phyloP scores from a whole-genome alignment of 495 filamentous ascomycete species.

The Daldinia concentrica region DNA sequence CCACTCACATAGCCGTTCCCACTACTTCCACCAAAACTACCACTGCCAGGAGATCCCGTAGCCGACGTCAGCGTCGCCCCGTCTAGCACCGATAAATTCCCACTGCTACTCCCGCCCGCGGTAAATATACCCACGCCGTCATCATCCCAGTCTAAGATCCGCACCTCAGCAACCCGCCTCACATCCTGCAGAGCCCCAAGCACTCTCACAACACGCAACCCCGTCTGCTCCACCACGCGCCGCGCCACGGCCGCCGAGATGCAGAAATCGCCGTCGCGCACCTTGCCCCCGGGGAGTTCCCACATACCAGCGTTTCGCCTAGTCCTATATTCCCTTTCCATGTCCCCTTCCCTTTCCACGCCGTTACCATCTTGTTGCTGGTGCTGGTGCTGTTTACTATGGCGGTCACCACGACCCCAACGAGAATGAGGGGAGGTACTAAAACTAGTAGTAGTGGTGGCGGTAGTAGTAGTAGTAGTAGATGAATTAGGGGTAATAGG shows the following conservation, averaged over 20 bases:
- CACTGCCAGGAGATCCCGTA: background rate
- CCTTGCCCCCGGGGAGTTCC: slow-evolving; percentile 44
- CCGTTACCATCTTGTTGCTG: background rate
- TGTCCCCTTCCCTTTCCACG: background rate
- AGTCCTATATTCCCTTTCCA: background rate
- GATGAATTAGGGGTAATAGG: too few relatives aligned
- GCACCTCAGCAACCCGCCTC: slow-evolving; percentile 28
- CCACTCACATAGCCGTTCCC: background rate
- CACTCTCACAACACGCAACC: slow-evolving; percentile 35
- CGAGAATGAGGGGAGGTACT: background rate
- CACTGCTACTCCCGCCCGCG: background rate
- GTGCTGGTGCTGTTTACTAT: background rate
- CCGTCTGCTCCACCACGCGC: slow-evolving; percentile 37
- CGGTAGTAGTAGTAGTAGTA: too few relatives aligned
- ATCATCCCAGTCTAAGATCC: slow-evolving; percentile 40
- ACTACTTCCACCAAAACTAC: background rate
- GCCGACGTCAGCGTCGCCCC: slow-evolving; percentile 30
- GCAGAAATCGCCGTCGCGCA: slow-evolving; percentile 38
- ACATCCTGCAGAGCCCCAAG: slow-evolving; percentile 38
- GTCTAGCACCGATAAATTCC: slow-evolving; percentile 17
- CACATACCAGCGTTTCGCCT: slow-evolving; percentile 17
- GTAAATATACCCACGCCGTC: slow-evolving; percentile 38
- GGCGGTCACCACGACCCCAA: background rate
- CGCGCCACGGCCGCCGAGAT: slow-evolving; percentile 41
- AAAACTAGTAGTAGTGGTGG: background rate